A percentile compares a stretch with the other conserved stretches of the same genome.
phyloP scores from a whole-genome alignment of 2,329 filamentous ascomycete genomes.

The Fusarium azukiicola region DNA sequence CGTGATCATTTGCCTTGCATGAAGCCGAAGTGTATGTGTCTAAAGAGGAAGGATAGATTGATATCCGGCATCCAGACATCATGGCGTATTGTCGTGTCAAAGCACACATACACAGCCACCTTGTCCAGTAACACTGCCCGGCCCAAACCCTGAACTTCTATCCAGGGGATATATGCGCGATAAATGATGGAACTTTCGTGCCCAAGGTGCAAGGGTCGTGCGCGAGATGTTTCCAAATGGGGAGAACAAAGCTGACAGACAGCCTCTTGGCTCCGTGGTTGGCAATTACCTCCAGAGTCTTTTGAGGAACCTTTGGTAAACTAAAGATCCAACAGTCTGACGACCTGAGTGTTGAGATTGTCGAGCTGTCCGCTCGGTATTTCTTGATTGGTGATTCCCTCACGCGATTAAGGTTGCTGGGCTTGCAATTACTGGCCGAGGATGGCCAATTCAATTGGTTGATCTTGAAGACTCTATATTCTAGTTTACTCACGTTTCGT shows the following conservation, averaged over 20 bases:
- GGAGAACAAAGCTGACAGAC: not conserved
- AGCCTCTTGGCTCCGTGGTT: not conserved
- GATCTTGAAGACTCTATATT: no score
- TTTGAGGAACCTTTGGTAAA: no score
- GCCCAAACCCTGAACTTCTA: not conserved
- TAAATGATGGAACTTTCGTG: not conserved
- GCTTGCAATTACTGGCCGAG: no score
- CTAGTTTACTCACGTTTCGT: no score
- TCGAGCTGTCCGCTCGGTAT: no score
- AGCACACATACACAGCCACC: not conserved
- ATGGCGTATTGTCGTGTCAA: not conserved
- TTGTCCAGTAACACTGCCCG: not conserved
- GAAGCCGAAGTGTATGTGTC: not conserved
- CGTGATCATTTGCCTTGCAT: no score
- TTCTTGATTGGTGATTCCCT: no score
- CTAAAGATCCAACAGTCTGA: no score
- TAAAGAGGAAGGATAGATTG: not conserved
- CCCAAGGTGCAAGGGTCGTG: not conserved
- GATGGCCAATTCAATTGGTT: not conserved
- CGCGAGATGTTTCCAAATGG: not conserved
- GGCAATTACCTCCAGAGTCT: not conserved
- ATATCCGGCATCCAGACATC: not conserved
- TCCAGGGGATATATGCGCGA: not conserved
- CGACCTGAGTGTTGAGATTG: no score
- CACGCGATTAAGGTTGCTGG: no score